Percentiles rank a stretch among this genome's conserved stretches.
Evolutionary conservation across 768 basidiomycete genomes (phyloP).

Genomic region (Lactarius deliciosus): DNA sequence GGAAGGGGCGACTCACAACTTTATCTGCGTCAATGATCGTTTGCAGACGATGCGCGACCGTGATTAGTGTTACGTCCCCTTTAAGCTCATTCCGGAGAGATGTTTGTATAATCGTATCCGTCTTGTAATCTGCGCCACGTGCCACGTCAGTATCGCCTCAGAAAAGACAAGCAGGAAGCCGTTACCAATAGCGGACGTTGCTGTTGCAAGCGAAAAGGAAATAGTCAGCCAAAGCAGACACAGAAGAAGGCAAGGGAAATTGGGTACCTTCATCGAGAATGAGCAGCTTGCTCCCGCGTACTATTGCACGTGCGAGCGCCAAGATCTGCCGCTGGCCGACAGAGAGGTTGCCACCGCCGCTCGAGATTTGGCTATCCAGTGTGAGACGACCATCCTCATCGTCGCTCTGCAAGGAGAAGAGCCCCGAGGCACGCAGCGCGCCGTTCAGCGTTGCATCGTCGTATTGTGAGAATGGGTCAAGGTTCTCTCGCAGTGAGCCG

Average conservation of each 20-base stretch:
- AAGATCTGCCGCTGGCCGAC: constrained; percentile 63
- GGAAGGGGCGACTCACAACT: constrained; percentile 39
- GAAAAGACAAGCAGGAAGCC: neutral
- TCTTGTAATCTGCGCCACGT: constrained; percentile 48
- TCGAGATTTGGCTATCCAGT: constrained; percentile 46
- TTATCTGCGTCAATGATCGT: constrained; percentile 65
- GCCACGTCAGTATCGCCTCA: neutral
- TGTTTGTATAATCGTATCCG: constrained; percentile 56
- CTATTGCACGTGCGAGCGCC: constrained; percentile 58
- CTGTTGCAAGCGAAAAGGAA: constrained; percentile 28
- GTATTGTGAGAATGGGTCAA: constrained; percentile 59
- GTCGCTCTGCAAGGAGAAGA: constrained; percentile 43
- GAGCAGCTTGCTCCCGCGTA: constrained; percentile 55
- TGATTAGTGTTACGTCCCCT: constrained; percentile 50
- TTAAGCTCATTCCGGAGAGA: constrained; percentile 50
- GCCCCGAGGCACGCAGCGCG: constrained; percentile 49
- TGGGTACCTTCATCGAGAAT: constrained; percentile 55
- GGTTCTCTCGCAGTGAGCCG: constrained; percentile 55
- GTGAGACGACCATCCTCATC: constrained; percentile 41
- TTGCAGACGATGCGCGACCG: constrained; percentile 58
- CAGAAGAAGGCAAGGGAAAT: neutral
- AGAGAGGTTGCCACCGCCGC: constrained; percentile 47
- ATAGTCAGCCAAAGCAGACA: neutral
- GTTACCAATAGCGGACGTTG: constrained; percentile 48
- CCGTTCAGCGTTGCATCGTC: constrained; percentile 53